phyloP scores from a whole-genome alignment of 2,329 filamentous ascomycete genomes.

The Penicillium brevicompactum region DNA sequence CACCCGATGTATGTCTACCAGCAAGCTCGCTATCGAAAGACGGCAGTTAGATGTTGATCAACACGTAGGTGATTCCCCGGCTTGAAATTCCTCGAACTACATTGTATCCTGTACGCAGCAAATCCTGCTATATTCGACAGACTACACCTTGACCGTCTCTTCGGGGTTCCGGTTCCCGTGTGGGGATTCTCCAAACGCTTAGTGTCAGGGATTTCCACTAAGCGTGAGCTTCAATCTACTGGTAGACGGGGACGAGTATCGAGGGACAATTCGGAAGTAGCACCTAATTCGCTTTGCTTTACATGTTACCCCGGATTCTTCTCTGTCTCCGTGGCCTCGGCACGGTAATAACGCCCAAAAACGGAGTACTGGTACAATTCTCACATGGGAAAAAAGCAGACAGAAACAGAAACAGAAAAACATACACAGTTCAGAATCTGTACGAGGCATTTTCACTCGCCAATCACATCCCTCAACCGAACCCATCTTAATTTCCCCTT shows the following conservation, averaged over 20 bases:
- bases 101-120: too few species aligned
- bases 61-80: neutral
- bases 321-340: conserved; percentile 4
- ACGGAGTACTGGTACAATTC: neutral
- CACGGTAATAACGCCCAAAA: neutral
- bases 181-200: neutral
- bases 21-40: conserved; percentile 1
- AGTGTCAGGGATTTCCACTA: conserved; percentile 2
- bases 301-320: conserved; percentile 10
- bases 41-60: neutral
- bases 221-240: neutral
- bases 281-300: neutral
- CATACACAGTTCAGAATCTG: neutral
- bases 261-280: neutral
- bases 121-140: too few species aligned
- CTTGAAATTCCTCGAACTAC: too few species aligned
- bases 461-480: conserved; percentile 1
- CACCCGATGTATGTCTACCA: conserved; percentile 9
- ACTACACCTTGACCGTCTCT: conserved; percentile 2
- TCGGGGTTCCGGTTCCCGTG: neutral
- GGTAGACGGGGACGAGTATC: neutral
- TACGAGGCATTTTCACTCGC: conserved; percentile 12
- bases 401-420: neutral
- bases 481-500: conserved; percentile 4
- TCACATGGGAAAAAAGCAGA: conserved; percentile 2